Conservation (phyloP, 2,329 filamentous ascomycete species). For the Colletotrichum cordylinicola region DNA sequence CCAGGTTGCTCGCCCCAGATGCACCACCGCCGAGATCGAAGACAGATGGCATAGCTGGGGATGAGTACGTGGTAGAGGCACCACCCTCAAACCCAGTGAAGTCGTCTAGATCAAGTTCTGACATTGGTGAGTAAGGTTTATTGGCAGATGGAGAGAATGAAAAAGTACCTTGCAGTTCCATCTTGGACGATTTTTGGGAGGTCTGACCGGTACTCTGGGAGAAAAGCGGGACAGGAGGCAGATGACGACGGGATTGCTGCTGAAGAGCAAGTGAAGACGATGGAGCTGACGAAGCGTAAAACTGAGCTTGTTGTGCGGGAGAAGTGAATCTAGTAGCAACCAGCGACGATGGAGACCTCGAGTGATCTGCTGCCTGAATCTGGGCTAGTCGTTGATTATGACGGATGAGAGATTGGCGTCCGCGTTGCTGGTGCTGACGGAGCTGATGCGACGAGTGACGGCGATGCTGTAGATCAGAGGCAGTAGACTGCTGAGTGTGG, state of each 20-base stretch:
- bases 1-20: constrained; percentile 59
- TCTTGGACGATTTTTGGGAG: constrained; percentile 49
- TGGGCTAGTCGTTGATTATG: constrained; percentile 66
- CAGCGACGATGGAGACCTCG: constrained; percentile 57
- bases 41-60: constrained; percentile 53
- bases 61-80: constrained; percentile 56
- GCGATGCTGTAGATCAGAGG: constrained; percentile 38
- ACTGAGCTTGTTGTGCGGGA: constrained; percentile 50
- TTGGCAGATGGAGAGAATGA: constrained; percentile 15
- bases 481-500: constrained; percentile 38
- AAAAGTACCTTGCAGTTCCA: constrained; percentile 62
- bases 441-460: constrained; percentile 49
- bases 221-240: constrained; percentile 78
- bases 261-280: constrained; percentile 65
- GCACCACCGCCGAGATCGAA: constrained; percentile 58
- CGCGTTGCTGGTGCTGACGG: constrained; percentile 49
- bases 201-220: constrained; percentile 62
- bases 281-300: constrained; percentile 72
- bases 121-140: not conserved
- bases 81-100: constrained; percentile 63
- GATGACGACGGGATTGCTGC: constrained; percentile 53
- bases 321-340: constrained; percentile 64
- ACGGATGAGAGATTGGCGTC: constrained; percentile 31
- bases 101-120: constrained; percentile 57
- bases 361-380: constrained; percentile 63